Evolutionary conservation across 1,284 basidiomycete genomes (phyloP), one percentile per base, ranked within the genome.

Genomic region (Cutaneotrichosporon sp.): DNA sequence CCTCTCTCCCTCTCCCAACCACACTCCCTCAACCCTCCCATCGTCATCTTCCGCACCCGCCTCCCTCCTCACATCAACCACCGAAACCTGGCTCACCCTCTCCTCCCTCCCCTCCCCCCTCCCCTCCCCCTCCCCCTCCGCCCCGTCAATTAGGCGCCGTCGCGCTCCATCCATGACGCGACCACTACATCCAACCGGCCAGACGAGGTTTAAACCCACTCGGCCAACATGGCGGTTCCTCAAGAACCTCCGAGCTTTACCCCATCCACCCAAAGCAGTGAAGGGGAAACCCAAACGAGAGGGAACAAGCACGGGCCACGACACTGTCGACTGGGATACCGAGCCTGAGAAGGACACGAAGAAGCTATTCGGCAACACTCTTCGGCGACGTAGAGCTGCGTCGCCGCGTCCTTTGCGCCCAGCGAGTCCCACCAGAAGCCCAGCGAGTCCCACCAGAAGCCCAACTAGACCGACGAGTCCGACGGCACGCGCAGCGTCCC

Each of bases 191-290:
- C 51, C 51, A 16, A 53, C 30, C 51, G 51, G 51, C 51, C 51
- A 53, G 51, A 53, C 51, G 51, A 30, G 51, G 14, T 53, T 53
- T 30, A 53, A 53, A 31, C 51, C 31, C 18, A 53, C 51, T 9
- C 51, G 51, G 2, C 51, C 51, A 16, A 53, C 51, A 6, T 53
- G 30, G 31, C 30, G 51, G 11, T 53, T 53, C 51, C 31, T 53
- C 51, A 53, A 53, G 31, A 53, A 53, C 51, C 30, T 53, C 21
- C 51, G 51, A 2, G 14, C 18, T 31, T 6, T 31, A 31, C 30
- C 26, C 51, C 18, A 16, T 30, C n/a, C n/a, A n/a, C n/a, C n/a
- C n/a, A n/a, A n/a, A n/a, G n/a, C n/a, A n/a, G n/a, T n/a, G n/a
- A n/a, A n/a, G n/a, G n/a, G n/a, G n/a, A n/a, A n/a, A n/a, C n/a